Evolutionary conservation across 768 basidiomycete species (phyloP).

Genomic region (Lentinula raphanica): DNA sequence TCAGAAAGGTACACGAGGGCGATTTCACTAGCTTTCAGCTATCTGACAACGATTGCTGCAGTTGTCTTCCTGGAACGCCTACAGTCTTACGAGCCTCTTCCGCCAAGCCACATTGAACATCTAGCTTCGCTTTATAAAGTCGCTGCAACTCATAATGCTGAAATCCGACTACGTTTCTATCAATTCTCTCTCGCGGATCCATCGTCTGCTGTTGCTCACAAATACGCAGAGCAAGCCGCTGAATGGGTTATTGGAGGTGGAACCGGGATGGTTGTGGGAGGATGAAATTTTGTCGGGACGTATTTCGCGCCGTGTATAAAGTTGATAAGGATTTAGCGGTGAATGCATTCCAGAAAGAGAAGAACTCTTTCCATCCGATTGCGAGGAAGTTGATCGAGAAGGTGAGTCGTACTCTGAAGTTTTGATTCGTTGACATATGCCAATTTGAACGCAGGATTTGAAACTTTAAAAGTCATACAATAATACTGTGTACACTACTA

Average conservation of each 20-base stretch:
- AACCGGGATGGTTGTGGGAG: conserved; percentile 65
- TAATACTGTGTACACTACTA: neutral
- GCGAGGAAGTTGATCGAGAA: conserved; percentile 72
- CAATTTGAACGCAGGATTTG: neutral
- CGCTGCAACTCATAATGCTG: conserved; percentile 60
- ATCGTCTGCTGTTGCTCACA: conserved; percentile 38
- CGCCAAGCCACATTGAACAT: conserved; percentile 49
- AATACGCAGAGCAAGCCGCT: conserved; percentile 49
- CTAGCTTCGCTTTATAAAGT: conserved; percentile 53
- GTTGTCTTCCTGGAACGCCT: conserved; percentile 84
- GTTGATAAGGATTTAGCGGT: conserved; percentile 52
- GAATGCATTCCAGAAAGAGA: conserved; percentile 40
- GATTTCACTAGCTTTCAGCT: neutral
- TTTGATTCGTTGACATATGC: neutral
- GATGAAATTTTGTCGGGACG: conserved; percentile 81
- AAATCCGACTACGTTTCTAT: conserved; percentile 78
- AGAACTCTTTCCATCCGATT: conserved; percentile 68
- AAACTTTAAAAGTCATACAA: neutral
- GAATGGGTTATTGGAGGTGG: conserved; percentile 69
- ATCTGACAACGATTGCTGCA: conserved; percentile 16
- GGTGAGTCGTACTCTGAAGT: conserved; percentile 29
- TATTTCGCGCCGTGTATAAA: conserved; percentile 49
- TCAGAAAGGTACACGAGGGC: conserved; percentile 58
- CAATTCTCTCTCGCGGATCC: conserved; percentile 56
- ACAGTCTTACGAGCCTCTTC: conserved; percentile 56